Percentiles rank a stretch among this genome's conserved stretches.
phyloP scores from a whole-genome alignment of 2,329 filamentous ascomycete species.

The Sphaerulina vaccinii region DNA sequence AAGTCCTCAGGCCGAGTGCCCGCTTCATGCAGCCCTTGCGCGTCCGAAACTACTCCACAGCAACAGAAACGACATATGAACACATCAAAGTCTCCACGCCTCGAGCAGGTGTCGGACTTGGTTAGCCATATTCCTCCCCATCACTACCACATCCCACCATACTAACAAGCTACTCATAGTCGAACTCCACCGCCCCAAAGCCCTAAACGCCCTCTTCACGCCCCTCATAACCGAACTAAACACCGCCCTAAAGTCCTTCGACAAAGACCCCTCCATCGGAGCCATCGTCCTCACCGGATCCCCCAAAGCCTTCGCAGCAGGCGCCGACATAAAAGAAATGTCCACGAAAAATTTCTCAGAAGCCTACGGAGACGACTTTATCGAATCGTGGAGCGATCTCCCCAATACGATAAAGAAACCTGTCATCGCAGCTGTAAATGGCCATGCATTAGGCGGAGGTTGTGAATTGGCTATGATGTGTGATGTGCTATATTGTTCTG shows the following conservation, averaged over 20 bases:
- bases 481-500: slow-evolving; percentile 88
- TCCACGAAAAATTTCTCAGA: slow-evolving; percentile 82
- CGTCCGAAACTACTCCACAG: slow-evolving; percentile 49
- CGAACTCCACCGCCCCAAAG: slow-evolving; percentile 89
- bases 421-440: slow-evolving; percentile 89
- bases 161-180: slow-evolving; percentile 55
- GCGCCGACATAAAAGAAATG: slow-evolving; percentile 99
- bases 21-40: slow-evolving; percentile 58
- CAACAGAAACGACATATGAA: slow-evolving; percentile 62
- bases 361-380: slow-evolving; percentile 88
- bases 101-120: slow-evolving; percentile 84
- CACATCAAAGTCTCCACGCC: slow-evolving; percentile 79
- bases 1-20: slow-evolving; percentile 59
- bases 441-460: slow-evolving; percentile 89
- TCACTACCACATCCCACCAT: background rate
- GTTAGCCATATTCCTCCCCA: slow-evolving; percentile 49
- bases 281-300: slow-evolving; percentile 87
- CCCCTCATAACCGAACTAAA: slow-evolving; percentile 91
- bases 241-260: slow-evolving; percentile 68
- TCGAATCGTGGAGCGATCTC: slow-evolving; percentile 88
- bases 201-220: slow-evolving; percentile 88
- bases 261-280: slow-evolving; percentile 66
- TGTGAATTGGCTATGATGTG: slow-evolving; percentile 98
- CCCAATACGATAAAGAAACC: slow-evolving; percentile 86
- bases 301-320: slow-evolving; percentile 87